Evolutionary conservation across 23 red algal genomes (phyloP).

Genomic region (Gracilaria gracilis): DNA sequence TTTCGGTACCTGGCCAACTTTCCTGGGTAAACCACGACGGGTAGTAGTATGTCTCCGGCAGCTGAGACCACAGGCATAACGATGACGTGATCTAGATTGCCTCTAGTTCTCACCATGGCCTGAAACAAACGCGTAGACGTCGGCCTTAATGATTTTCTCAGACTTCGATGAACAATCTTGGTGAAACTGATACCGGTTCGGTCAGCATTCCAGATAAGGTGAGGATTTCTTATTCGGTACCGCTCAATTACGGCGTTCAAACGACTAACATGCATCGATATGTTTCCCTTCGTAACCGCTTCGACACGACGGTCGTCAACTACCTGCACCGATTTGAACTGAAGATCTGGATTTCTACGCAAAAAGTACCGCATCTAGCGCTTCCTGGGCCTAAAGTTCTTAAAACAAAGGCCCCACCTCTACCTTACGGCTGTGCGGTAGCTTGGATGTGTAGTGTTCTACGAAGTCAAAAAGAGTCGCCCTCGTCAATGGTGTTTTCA

Average conservation of each 20-base stretch:
- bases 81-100: constrained; percentile 12
- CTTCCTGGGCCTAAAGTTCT: too few species aligned
- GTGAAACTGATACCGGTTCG: not conserved
- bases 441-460: too few species aligned
- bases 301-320: too few species aligned
- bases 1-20: not conserved
- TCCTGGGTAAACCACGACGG: too few species aligned
- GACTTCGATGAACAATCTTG: not conserved
- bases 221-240: too few species aligned
- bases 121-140: too few species aligned
- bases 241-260: not conserved
- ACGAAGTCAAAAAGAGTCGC: too few species aligned
- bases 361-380: not conserved
- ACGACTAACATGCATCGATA: not conserved
- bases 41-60: not conserved
- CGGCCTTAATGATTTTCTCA: not conserved
- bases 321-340: too few species aligned
- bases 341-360: not conserved
- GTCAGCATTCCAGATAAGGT: not conserved
- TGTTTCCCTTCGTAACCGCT: not conserved
- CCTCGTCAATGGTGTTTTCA: too few species aligned
- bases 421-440: too few species aligned
- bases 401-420: too few species aligned
- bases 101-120: not conserved
- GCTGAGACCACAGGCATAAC: not conserved